These are phyloP conservation scores for Trapa bicornis DNA, from an alignment of 345 rosid genomes.

Conservation along the genomic window DNA sequence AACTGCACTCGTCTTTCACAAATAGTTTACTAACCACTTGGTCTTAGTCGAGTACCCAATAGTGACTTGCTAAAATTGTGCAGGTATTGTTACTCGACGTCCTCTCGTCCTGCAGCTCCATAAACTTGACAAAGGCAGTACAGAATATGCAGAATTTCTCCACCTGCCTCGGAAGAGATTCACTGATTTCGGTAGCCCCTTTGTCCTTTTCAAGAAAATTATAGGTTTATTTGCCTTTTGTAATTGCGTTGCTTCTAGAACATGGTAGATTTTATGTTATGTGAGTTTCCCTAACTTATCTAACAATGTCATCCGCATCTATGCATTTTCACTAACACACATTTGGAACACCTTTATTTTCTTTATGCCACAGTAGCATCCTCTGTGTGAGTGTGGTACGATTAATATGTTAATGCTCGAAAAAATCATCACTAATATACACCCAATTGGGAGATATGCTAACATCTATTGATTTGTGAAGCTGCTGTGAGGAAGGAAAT, in stretches of 20 bases:
- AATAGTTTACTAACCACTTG: not conserved
- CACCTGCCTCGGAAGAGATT: conserved; percentile 75
- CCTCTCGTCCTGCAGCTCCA: conserved; percentile 98
- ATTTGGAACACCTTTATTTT: not conserved
- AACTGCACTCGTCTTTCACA: not conserved
- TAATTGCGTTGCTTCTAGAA: not conserved
- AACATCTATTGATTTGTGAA: conserved; percentile 13
- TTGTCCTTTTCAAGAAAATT: not conserved
- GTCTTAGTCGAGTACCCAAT: not conserved
- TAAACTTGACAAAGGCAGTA: conserved; percentile 74
- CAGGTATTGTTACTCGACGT: conserved; percentile 98
- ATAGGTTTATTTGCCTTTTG: not conserved
- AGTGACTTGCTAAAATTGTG: conserved; percentile 10
- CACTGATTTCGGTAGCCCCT: conserved; percentile 66
- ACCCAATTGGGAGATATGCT: not conserved
- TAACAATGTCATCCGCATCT: not conserved
- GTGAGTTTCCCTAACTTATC: not conserved
- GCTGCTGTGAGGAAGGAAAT: conserved; percentile 99
- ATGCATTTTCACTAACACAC: not conserved
- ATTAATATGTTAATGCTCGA: not conserved
- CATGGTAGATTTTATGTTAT: not conserved
- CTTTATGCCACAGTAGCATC: not conserved
- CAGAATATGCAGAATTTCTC: conserved; percentile 97
- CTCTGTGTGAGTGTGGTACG: not conserved
- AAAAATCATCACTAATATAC: no score